Conservation (phyloP, 83 land plant genomes). For the Thuja plicata region DNA sequence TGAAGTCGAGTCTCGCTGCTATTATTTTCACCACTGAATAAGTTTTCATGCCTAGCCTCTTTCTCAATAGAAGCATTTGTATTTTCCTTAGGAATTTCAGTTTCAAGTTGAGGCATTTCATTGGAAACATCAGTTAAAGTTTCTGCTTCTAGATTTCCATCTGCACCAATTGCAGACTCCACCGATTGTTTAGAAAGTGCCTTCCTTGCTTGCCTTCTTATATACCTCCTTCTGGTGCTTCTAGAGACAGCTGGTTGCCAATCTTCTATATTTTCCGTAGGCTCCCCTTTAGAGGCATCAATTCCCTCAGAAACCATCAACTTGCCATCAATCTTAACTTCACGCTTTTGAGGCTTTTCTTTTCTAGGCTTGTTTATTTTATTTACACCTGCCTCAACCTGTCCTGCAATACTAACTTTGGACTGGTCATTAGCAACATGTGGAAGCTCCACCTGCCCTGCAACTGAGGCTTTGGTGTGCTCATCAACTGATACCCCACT, state of each 20-base stretch:
- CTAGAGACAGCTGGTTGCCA: slow-evolving; percentile 83
- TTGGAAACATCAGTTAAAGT: slow-evolving; percentile 1
- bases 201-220: slow-evolving; percentile 70
- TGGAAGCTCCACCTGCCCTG: slow-evolving; percentile 1
- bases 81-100: slow-evolving; percentile 13
- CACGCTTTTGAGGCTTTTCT: slow-evolving; percentile 31
- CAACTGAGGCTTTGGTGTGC: neutral
- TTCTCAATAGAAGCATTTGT: neutral
- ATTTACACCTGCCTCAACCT: neutral
- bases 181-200: slow-evolving; percentile 19
- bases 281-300: slow-evolving; percentile 74
- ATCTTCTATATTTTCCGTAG: slow-evolving; percentile 42
- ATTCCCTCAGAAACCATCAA: slow-evolving; percentile 64
- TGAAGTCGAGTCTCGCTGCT: neutral
- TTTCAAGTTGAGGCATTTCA: neutral
- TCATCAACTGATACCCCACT: neutral
- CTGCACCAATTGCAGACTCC: slow-evolving; percentile 10
- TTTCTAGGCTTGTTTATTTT: slow-evolving; percentile 35
- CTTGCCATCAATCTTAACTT: slow-evolving; percentile 58
- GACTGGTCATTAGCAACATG: neutral
- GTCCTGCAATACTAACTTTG: slow-evolving; percentile 10
- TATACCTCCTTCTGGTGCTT: slow-evolving; percentile 75
- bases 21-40: neutral
- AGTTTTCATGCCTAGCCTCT: neutral
- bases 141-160: slow-evolving; percentile 12